Evolutionary conservation across 768 basidiomycete genomes (phyloP), one percentile per base, ranked within the genome.

Genomic region (Epithele typhae): DNA sequence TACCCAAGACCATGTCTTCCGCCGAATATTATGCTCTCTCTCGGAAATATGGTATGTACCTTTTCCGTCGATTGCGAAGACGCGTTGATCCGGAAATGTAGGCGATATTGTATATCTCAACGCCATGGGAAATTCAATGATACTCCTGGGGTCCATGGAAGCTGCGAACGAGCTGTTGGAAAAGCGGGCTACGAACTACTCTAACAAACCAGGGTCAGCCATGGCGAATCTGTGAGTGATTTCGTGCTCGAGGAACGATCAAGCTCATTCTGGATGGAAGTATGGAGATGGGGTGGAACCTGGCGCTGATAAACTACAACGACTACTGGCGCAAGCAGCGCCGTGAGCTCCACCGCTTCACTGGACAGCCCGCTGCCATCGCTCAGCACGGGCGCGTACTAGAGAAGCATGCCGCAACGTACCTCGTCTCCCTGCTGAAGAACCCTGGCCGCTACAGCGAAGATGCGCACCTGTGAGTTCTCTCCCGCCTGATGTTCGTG

Each of bases 101-200:
- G 55, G 53, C 8, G 54, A 54, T 15, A 36, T 60, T 6, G 36
- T 58, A 1, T 52, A 51, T 34, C 45, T 56, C 22, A 56, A 50
- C 21, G 43, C 53, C 10, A 30, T 60, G 8, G 49, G 52, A 5
- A 39, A 53, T 22, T 37, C 51, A 18, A 50, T 74, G 17, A 53
- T 75, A 19, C 54, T 75, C 5, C 25, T 76, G 25, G 70, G 70
- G 40, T 64, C 63, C 10, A 54, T 60, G 21, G 53, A 67, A 35
- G 60, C 59, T 3, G 70, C 67, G 1, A 59, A 54, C 7, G 73
- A 76, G 1, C 59, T 75, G 0, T 63, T 75, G 18, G 68, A 71
- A 22, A 75, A 70, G 50, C 57, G 67, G 25, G 69, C 71, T 0
- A 42, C 65, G 7, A 68, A 68, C n/a, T 75, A 74, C 54, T 73